A percentile compares a stretch with the other conserved stretches of the same genome.
Conservation (phyloP, 1,284 basidiomycete species). For the Trametes polyzona region DNA sequence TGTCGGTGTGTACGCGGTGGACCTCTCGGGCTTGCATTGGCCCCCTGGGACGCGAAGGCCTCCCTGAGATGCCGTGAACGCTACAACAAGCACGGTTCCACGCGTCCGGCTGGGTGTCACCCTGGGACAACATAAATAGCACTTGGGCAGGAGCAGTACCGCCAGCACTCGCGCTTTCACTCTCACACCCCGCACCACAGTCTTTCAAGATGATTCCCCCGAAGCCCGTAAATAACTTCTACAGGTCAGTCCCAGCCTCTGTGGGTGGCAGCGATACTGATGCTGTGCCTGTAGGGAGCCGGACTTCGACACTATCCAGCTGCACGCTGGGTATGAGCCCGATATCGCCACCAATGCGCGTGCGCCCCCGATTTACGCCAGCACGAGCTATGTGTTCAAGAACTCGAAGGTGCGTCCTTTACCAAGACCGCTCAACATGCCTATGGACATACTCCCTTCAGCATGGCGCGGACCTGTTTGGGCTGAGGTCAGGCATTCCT, state of each 20-base stretch:
- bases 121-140: background rate
- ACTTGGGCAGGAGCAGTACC: background rate
- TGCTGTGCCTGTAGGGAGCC: constrained; percentile 47
- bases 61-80: background rate
- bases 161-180: background rate
- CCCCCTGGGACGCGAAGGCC: background rate
- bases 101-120: no score
- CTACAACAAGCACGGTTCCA: background rate
- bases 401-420: constrained; percentile 57
- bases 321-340: constrained; percentile 80
- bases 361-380: constrained; percentile 83
- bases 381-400: constrained; percentile 82
- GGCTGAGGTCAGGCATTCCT: constrained; percentile 51
- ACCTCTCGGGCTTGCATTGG: no score
- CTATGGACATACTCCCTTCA: constrained; percentile 32
- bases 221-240: constrained; percentile 20
- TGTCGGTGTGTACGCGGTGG: no score
- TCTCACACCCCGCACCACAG: constrained; percentile 44
- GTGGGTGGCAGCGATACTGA: background rate
- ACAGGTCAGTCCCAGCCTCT: background rate
- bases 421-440: background rate
- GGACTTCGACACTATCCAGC: constrained; percentile 82
- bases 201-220: constrained; percentile 23
- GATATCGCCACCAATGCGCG: constrained; percentile 79
- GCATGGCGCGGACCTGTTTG: constrained; percentile 87